A percentile compares a stretch with the other conserved stretches of the same genome.
phyloP scores from a whole-genome alignment of 805 yeast genomes.

The Isabelozyma rhagii region DNA sequence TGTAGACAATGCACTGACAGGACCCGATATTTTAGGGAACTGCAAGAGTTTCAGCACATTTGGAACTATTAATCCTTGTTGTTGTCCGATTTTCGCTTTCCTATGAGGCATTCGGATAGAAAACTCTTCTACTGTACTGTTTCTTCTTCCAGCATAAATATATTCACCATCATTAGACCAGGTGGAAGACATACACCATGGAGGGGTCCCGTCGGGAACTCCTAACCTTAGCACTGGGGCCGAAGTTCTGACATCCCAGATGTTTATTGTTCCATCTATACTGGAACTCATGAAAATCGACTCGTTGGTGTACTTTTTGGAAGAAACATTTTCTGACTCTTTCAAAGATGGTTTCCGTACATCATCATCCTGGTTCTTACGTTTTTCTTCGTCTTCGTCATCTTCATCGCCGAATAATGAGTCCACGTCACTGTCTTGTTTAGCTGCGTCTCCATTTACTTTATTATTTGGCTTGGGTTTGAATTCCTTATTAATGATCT shows the following conservation, averaged over 20 bases:
- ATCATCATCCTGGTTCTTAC: constrained; percentile 13
- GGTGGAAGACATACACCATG: constrained; percentile 89
- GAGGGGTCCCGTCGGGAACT: constrained; percentile 70
- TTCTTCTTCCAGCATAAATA: constrained; percentile 84
- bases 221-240: constrained; percentile 45
- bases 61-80: constrained; percentile 29
- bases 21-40: constrained; percentile 87
- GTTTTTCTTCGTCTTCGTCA: constrained; percentile 21
- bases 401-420: constrained; percentile 48
- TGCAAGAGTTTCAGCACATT: constrained; percentile 57
- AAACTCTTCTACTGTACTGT: constrained; percentile 78
- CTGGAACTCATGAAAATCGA: constrained; percentile 72
- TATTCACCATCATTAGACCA: constrained; percentile 85
- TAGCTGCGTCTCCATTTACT: constrained; percentile 14
- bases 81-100: constrained; percentile 13
- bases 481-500: background rate
- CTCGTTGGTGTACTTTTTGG: constrained; percentile 30
- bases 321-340: constrained; percentile 10
- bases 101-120: constrained; percentile 57
- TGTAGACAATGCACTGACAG: constrained; percentile 76
- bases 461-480: background rate
- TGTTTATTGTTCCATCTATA: constrained; percentile 73
- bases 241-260: constrained; percentile 75
- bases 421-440: constrained; percentile 34
- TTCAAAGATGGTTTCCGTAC: constrained; percentile 10